These are phyloP conservation scores for Heterobasidion occidentale DNA, from an alignment of 1,284 basidiomycete genomes.

Conservation along the genomic window DNA sequence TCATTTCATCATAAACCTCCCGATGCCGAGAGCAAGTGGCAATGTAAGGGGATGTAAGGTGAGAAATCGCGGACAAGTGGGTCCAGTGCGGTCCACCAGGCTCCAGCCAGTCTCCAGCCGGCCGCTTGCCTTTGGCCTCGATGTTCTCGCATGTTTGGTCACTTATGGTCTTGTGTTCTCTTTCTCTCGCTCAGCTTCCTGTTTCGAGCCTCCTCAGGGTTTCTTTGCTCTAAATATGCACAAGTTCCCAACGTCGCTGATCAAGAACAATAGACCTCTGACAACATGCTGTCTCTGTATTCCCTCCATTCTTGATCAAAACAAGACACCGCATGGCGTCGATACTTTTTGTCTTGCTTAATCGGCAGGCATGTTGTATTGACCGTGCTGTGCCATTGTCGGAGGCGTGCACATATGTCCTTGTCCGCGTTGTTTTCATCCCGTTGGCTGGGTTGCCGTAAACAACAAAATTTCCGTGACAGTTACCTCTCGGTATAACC, in stretches of 20 bases:
- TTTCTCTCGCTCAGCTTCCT: neutral
- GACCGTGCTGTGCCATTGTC: no score
- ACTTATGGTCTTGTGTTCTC: neutral
- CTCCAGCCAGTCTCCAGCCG: no score
- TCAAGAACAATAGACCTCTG: neutral
- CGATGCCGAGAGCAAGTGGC: no score
- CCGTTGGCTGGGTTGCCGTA: neutral
- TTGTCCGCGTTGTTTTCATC: neutral
- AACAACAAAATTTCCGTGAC: neutral
- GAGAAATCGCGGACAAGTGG: no score
- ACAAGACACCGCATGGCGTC: slow-evolving; percentile 14
- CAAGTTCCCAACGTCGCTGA: neutral
- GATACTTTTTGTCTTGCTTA: slow-evolving; percentile 12
- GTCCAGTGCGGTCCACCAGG: no score
- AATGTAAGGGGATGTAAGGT: no score
- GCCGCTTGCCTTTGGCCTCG: slow-evolving; percentile 19
- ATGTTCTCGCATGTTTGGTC: neutral
- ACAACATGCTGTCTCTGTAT: neutral
- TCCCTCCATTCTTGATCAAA: neutral
- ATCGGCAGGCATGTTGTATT: no score
- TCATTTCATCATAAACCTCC: no score
- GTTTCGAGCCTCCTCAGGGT: neutral
- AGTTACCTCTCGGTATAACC: neutral
- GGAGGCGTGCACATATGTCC: no score
- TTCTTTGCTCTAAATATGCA: neutral